phyloP scores from a whole-genome alignment of 2,329 filamentous ascomycete genomes.

The Aspergillus sp. region DNA sequence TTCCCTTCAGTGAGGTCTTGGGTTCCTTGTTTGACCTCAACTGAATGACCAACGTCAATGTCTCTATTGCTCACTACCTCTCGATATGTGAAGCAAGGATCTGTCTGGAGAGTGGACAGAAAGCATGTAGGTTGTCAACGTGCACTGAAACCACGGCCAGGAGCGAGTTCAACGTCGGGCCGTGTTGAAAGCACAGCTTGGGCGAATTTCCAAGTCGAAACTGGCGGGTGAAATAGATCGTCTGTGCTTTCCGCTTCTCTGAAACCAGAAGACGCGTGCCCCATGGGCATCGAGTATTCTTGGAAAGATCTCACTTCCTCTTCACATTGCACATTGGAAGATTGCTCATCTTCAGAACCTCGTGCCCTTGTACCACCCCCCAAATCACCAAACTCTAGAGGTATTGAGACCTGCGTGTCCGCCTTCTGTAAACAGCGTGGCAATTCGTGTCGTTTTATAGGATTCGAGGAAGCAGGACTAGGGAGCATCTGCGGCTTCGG shows the following conservation, averaged over 20 bases:
- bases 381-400: neutral
- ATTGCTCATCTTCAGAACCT: neutral
- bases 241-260: no score
- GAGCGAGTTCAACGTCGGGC: no score
- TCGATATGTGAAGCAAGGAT: neutral
- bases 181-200: no score
- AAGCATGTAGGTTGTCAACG: neutral
- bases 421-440: no score
- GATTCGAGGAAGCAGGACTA: slow-evolving; percentile 5
- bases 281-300: neutral
- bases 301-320: neutral
- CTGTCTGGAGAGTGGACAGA: neutral
- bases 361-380: neutral
- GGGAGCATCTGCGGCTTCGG: slow-evolving; percentile 8
- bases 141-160: no score
- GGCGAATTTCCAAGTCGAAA: no score
- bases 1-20: neutral
- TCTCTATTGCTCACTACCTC: neutral
- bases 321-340: neutral
- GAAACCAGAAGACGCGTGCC: neutral
- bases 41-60: neutral
- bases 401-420: neutral
- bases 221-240: no score
- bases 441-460: neutral
- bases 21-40: neutral